Base-by-base conservation (phyloP, 164 flowering plant species). In the Litsea cubeba region DNA sequence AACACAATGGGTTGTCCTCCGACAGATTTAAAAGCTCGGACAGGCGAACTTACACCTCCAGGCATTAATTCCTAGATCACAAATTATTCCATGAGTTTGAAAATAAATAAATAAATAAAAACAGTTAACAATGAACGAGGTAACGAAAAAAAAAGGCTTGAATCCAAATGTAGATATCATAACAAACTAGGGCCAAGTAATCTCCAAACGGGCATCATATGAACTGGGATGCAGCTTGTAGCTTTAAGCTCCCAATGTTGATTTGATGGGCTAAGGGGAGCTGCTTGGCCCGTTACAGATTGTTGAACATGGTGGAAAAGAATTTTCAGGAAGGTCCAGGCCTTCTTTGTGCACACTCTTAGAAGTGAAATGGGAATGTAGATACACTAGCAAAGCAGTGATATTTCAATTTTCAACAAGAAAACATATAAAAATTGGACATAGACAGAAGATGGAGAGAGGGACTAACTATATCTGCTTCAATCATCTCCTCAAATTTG, bases 31-130 rank as follows among this genome's bases (percentile, higher is more conserved):
- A 95, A 95, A 75, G 98, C 99, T 78, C 99, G 97, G 12, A 95
- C 98, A 49, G 98, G 98, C 24, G 98, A 93, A 80, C 92, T 95
- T n/a, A 95, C 99, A 76, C 98, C 99, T 72, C 99, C 98, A 28
- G 98, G 99, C 99, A 95, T 93, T 87, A 92, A 76, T 20, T 95
- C 94, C 99, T 95, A 78, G 35, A 68, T 79, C 64, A 51, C 24
- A 73, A 50, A 32, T 26, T 26, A 5, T 67, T 66, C 76, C 65
- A 74, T 24, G 7, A 68, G 58, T 72, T 24, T 3, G 30, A 64
- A 64, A 64, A 28, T 30, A 23, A 12, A 22, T 14, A 22, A 63
- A 24, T 4, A 25, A 28, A 64, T 2, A 58, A 58, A 58, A 22
- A 7, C 0, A 63, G 24, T 22, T 20, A 24, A 10, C 46, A 11